phyloP scores from a whole-genome alignment of 805 yeast genomes.

The Torulaspora indica region DNA sequence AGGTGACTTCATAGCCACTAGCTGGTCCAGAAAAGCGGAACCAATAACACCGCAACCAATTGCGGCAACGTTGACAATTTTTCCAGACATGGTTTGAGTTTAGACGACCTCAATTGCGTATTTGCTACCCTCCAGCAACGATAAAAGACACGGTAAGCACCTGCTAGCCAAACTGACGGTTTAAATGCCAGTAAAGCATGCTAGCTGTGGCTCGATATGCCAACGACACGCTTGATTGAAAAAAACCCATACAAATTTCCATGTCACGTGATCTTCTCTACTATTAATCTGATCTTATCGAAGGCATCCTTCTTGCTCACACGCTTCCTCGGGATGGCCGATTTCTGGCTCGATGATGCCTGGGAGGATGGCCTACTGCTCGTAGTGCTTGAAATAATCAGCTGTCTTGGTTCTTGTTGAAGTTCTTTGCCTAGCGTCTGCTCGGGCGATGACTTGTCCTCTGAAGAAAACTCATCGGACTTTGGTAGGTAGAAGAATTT shows the following conservation, averaged over 20 bases:
- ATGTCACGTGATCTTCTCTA: conserved; percentile 27
- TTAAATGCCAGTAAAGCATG: not conserved
- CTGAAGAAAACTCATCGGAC: conserved; percentile 2
- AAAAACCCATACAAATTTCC: not conserved
- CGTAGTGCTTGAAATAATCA: not conserved
- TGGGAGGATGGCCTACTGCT: conserved; percentile 6
- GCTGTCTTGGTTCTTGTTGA: not conserved
- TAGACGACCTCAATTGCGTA: not conserved
- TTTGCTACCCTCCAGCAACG: not conserved
- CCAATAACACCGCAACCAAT: conserved; percentile 95
- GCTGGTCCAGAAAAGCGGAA: conserved; percentile 80
- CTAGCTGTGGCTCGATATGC: not conserved
- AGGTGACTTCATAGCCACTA: conserved; percentile 54
- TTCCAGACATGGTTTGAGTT: conserved; percentile 39
- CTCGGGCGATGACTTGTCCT: conserved; percentile 5
- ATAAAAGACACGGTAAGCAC: too few relatives aligned
- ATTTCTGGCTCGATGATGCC: conserved; percentile 12
- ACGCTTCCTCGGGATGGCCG: conserved; percentile 23
- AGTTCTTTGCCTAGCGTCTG: not conserved
- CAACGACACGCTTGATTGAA: not conserved
- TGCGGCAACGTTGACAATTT: conserved; percentile 62
- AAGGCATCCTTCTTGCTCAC: conserved; percentile 36
- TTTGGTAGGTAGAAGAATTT: conserved; percentile 30
- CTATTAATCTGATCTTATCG: conserved; percentile 27
- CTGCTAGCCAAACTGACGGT: not conserved